Evolutionary conservation across 202 grass and related monocot genomes (phyloP).

Genomic region (Zizania palustris): DNA sequence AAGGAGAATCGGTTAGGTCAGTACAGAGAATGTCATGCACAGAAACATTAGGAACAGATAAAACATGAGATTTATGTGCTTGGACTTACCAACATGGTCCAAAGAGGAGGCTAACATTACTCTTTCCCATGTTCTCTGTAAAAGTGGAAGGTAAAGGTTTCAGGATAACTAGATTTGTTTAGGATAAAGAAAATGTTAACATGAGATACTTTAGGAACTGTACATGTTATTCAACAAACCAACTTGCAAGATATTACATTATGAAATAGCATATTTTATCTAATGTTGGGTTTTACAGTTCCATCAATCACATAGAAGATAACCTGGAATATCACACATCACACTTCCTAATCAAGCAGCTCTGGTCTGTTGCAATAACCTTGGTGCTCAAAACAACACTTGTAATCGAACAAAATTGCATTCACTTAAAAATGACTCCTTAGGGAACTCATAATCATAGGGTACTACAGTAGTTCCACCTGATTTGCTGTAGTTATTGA

Average conservation of each 20-base stretch:
- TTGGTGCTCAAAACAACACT: neutral
- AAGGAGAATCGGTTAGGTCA: neutral
- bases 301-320: neutral
- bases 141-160: conserved; percentile 29
- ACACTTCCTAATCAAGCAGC: neutral
- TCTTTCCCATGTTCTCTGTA: conserved; percentile 94
- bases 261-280: neutral
- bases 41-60: neutral
- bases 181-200: neutral
- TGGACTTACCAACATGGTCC: conserved; percentile 69
- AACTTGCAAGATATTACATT: neutral
- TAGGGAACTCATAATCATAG: neutral
- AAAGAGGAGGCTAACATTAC: conserved; percentile 73
- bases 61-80: neutral
- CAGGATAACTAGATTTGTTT: neutral
- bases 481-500: neutral
- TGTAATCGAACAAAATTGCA: neutral
- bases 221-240: neutral
- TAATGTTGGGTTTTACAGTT: neutral
- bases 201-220: neutral
- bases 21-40: neutral
- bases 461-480: neutral
- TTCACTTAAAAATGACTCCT: neutral
- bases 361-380: neutral
- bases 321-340: neutral